These are phyloP conservation scores for Choiromyces venosus DNA, from an alignment of 495 filamentous ascomycete genomes.

Conservation along the genomic window DNA sequence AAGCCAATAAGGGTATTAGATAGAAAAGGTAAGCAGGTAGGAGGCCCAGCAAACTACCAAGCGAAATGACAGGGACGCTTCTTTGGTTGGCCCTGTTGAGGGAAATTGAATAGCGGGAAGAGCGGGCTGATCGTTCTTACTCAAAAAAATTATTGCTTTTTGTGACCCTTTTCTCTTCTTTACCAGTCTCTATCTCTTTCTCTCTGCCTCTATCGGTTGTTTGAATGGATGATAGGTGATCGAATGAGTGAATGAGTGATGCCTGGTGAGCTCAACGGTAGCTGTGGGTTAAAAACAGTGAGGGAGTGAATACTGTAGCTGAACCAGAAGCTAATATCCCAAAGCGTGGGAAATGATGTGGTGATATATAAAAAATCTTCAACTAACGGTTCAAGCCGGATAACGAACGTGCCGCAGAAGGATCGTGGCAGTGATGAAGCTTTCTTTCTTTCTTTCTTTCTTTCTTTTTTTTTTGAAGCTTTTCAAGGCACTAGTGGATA, in stretches of 20 bases:
- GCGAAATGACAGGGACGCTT: conserved; percentile 42
- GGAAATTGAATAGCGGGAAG: conserved; percentile 41
- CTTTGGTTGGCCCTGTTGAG: conserved; percentile 39
- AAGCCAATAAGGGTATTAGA: conserved; percentile 34
- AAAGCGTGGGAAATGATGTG: conserved; percentile 19
- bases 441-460: background rate
- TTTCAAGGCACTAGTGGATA: conserved; percentile 33
- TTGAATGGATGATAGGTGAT: background rate
- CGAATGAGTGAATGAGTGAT: conserved; percentile 1
- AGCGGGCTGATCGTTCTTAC: conserved; percentile 36
- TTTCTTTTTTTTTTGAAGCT: conserved; percentile 8
- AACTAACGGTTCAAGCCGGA: conserved; percentile 30
- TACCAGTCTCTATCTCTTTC: conserved; percentile 3
- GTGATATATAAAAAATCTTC: conserved; percentile 30
- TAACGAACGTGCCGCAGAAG: conserved; percentile 38
- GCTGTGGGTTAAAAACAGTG: background rate
- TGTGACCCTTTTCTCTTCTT: conserved; percentile 3
- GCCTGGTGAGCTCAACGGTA: background rate
- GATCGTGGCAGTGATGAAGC: conserved; percentile 33
- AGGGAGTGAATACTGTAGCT: background rate
- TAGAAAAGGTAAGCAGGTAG: conserved; percentile 38
- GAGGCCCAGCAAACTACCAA: conserved; percentile 37
- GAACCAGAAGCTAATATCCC: background rate
- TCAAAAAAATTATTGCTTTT: conserved; percentile 35
- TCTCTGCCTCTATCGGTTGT: conserved; percentile 9